Base-by-base conservation (phyloP, 768 basidiomycete genomes). In the Kwoniella heveanensis region DNA sequence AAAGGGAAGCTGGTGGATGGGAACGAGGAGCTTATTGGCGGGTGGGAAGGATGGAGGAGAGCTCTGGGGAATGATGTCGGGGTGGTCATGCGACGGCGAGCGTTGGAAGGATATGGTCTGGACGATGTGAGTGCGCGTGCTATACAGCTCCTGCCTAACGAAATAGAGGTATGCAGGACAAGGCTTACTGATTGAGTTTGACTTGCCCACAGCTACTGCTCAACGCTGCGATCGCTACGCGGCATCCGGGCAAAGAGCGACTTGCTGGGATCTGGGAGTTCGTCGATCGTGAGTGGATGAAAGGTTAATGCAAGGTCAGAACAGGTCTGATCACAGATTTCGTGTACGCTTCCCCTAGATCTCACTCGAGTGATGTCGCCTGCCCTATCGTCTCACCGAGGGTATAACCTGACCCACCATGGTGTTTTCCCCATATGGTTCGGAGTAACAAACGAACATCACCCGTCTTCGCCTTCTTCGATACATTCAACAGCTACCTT, bases 381-480 rank as follows among this genome's bases (percentile, higher is more conserved):
- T 1, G 30, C 59, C 2, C 56, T 59, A 29, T 67, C 74, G 13
- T 51, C 57, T 17, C 32, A 57, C n/a, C 57, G 66, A 30, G 59
- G 51, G 6, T 70, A 60, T 60, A 67, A 77, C 46, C 70, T 79
- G 8, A 76, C 75, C 12, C 59, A 78, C 37, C 65, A 69, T 53
- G 78, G 78, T 8, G 65, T 79, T 25, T 71, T 59, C 36, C 61
- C 71, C 9, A 74, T 78, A 27, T 79, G 78, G 78, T 67, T 60
- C 19, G 67, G 67, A 17, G 17, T 62, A 22, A 12, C 30, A 15
- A 50, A 21, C 32, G 63, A 54, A 29, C 51, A 52, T 10, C 52
- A 54, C n/a, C 57, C 64, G n/a, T 53, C 58, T 9, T 65, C 58
- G 22, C 59, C 54, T 24, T 49, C 53, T 12, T 55, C 64, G 0